These are phyloP conservation scores for Amanita jacksonii DNA, from an alignment of 768 basidiomycete species.

Conservation along the genomic window DNA sequence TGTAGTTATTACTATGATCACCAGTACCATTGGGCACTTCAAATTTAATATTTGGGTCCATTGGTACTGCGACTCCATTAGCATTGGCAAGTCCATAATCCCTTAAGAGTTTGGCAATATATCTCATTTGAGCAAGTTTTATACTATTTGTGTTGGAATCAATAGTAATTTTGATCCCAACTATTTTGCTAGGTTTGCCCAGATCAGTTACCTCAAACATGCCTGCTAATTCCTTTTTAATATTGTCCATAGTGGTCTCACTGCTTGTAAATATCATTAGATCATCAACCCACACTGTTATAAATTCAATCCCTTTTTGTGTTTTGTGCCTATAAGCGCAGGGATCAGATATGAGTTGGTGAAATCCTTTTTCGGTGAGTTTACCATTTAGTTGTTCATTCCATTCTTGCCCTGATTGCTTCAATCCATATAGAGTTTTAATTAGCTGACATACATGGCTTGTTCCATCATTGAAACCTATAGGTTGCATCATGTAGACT, in stretches of 20 bases:
- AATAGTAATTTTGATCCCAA: too few relatives aligned
- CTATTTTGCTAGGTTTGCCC: too few relatives aligned
- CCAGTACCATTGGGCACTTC: too few relatives aligned
- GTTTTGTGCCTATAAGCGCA: too few relatives aligned
- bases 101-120: too few relatives aligned
- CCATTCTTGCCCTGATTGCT: slow-evolving; percentile 12
- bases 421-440: slow-evolving; percentile 8
- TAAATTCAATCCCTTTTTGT: neutral
- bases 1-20: neutral
- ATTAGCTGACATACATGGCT: slow-evolving; percentile 6
- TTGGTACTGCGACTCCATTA: too few relatives aligned
- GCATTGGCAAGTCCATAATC: too few relatives aligned
- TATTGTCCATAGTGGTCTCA: slow-evolving; percentile 3
- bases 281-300: slow-evolving; percentile 10
- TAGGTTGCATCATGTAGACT: slow-evolving; percentile 28
- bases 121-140: too few relatives aligned
- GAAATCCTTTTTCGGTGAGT: slow-evolving; percentile 7
- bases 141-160: too few relatives aligned
- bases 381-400: slow-evolving; percentile 11
- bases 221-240: too few relatives aligned
- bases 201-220: neutral
- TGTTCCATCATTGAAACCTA: slow-evolving; percentile 8
- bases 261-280: slow-evolving; percentile 3
- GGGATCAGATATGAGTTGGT: too few relatives aligned
- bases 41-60: too few relatives aligned